These are phyloP conservation scores for Salisapilia sapeloensis DNA, from an alignment of 352 stramenopile genomes.

Conservation along the genomic window DNA sequence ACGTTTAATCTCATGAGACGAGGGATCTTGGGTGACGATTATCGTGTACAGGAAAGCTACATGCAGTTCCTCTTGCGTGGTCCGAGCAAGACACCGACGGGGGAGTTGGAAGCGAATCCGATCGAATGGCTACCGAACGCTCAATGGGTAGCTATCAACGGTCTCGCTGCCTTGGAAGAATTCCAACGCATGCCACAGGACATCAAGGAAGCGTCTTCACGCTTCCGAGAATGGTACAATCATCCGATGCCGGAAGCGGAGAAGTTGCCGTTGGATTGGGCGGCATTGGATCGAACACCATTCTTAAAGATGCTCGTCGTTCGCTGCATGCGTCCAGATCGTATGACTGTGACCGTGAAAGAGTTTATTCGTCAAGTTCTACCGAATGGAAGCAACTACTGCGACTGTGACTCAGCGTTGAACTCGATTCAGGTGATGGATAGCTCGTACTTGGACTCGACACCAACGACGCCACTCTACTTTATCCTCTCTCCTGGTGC, in stretches of 20 bases:
- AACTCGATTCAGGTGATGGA: conserved; percentile 94
- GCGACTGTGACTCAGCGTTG: conserved; percentile 92
- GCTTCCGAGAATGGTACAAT: conserved; percentile 98
- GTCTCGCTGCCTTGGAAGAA: conserved; percentile 86
- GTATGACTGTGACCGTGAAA: conserved; percentile 88
- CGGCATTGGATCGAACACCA: conserved; percentile 86
- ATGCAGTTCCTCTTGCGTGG: conserved; percentile 93
- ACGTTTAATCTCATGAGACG: conserved; percentile 96
- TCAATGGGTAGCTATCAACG: conserved; percentile 85
- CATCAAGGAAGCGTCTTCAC: conserved; percentile 87
- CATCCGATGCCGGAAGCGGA: conserved; percentile 90
- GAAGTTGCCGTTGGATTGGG: conserved; percentile 95
- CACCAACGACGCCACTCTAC: conserved; percentile 90
- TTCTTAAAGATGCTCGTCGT: conserved; percentile 96
- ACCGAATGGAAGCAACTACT: conserved; percentile 88
- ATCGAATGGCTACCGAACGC: conserved; percentile 86
- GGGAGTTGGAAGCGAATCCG: conserved; percentile 46
- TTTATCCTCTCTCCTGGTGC: conserved; percentile 93
- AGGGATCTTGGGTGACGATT: conserved; percentile 88
- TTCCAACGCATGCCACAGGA: conserved; percentile 95
- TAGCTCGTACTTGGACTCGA: conserved; percentile 89
- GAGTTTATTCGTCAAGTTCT: conserved; percentile 91
- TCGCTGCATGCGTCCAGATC: conserved; percentile 85
- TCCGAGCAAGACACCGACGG: conserved; percentile 43
- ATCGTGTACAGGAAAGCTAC: conserved; percentile 87